Evolutionary conservation across 129 eudicot genomes (phyloP), one percentile per base, ranked within the genome.

Genomic region (Deinandra increscens): DNA sequence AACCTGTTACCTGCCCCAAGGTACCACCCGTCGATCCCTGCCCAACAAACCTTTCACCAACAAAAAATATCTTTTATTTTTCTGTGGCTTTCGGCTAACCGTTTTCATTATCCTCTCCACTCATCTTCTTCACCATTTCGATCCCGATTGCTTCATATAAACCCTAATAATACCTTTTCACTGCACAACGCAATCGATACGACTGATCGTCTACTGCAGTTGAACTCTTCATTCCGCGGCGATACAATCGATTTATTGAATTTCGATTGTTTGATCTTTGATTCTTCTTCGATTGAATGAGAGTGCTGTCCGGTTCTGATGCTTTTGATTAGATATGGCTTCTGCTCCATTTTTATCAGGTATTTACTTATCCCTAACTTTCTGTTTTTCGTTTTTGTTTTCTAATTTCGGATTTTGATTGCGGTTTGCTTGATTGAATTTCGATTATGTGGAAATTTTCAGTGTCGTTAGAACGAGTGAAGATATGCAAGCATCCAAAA

Each of bases 391-490:
- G 3, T 17, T 37, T 67, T n/a, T 48, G 20, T 31, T 5, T 49
- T 31, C 5, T 49, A 6, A 15, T 69, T 45, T 4, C 29, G 5
- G 41, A 66, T 45, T 58, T 34, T 5, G 18, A 48, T 31, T 41
- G n/a, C 34, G 36, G 36, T 46, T 46, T 66, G 61, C 15, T 23
- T 46, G 60, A 61, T 36, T 58, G 49, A 41, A 11, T 60, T 18
- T 64, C 54, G 58, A 29, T 23, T 67, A 15, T 55, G 53, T 51
- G 64, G 13, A 13, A 3, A 42, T 54, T 69, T 63, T 20, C 84
- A 89, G 97, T 83, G 68, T 85, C 95, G 46, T 77, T 94, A 4
- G 97, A 89, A 76, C 82, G 97, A 72, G 93, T 89, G 87, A 94
- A 75, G 59, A 67, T 85, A 29, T 83, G 87, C 67, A 94, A 89